Evolutionary conservation across 371 early-diverging fungal species (phyloP).

Genomic region (Rhizopus sp.): DNA sequence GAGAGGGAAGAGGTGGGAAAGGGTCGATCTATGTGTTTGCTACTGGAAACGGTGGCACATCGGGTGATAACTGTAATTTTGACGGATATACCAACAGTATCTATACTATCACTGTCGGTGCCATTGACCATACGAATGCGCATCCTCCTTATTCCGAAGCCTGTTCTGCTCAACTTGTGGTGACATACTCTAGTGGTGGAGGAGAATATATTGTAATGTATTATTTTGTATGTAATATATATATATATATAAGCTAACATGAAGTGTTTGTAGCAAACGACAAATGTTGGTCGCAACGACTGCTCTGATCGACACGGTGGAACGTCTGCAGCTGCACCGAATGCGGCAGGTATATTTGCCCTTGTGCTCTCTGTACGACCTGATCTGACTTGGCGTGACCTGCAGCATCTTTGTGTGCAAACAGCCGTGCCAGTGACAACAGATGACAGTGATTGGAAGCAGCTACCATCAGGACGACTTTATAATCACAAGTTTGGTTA

Average conservation of each 20-base stretch:
- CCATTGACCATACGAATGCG: constrained; percentile 72
- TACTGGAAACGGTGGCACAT: constrained; percentile 88
- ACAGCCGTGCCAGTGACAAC: constrained; percentile 77
- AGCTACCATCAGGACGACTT: constrained; percentile 61
- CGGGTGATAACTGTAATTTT: constrained; percentile 92
- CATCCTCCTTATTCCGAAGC: constrained; percentile 90
- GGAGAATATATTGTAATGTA: constrained; percentile 67
- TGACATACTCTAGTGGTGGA: constrained; percentile 87
- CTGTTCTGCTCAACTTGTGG: constrained; percentile 89
- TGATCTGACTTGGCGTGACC: constrained; percentile 92
- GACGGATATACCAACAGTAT: constrained; percentile 97
- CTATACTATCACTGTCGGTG: constrained; percentile 93
- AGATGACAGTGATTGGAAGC: constrained; percentile 64
- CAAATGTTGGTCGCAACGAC: constrained; percentile 70
- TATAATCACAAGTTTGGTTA: constrained; percentile 92
- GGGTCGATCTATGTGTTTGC: constrained; percentile 95
- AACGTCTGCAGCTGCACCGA: constrained; percentile 97
- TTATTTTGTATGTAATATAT: not conserved
- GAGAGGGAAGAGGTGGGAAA: constrained; percentile 82
- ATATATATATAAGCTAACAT: constrained; percentile 2
- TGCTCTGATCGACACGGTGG: constrained; percentile 89
- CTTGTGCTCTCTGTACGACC: constrained; percentile 85
- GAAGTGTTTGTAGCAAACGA: constrained; percentile 67
- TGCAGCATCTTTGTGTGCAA: constrained; percentile 82
- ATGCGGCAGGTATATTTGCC: constrained; percentile 93